phyloP scores from a whole-genome alignment of 345 rosid genomes.

The Eucalyptus microcorys region DNA sequence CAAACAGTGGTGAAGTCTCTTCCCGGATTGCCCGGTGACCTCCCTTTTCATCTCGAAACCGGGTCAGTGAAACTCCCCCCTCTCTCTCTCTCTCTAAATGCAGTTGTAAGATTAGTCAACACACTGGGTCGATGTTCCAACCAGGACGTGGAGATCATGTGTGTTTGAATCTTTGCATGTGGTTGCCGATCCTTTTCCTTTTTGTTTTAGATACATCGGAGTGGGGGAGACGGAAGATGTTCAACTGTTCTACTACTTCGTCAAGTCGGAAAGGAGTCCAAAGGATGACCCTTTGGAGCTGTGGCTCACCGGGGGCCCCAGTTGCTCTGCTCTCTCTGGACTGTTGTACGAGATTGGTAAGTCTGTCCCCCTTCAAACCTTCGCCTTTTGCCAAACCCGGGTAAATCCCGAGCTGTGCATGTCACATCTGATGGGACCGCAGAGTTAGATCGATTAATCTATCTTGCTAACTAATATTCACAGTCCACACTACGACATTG shows the following conservation, averaged over 20 bases:
- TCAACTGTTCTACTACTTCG: neutral
- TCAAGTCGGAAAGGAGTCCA: neutral
- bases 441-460: neutral
- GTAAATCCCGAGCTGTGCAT: neutral
- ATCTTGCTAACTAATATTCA: neutral
- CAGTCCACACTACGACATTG: accelerated
- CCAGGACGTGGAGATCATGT: neutral
- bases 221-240: slow-evolving; percentile 3
- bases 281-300: neutral
- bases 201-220: neutral
- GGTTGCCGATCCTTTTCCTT: neutral
- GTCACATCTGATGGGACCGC: no score
- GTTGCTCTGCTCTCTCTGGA: neutral
- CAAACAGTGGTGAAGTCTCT: neutral
- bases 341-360: neutral
- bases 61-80: neutral
- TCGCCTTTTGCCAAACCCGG: neutral
- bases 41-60: slow-evolving; percentile 10
- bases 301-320: neutral
- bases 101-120: neutral
- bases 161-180: neutral
- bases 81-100: neutral
- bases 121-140: neutral
- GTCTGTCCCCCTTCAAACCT: neutral
- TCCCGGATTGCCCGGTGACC: slow-evolving; percentile 7